Conservation (phyloP, 2,329 filamentous ascomycete species). For the Pseudopyricularia javanii region DNA sequence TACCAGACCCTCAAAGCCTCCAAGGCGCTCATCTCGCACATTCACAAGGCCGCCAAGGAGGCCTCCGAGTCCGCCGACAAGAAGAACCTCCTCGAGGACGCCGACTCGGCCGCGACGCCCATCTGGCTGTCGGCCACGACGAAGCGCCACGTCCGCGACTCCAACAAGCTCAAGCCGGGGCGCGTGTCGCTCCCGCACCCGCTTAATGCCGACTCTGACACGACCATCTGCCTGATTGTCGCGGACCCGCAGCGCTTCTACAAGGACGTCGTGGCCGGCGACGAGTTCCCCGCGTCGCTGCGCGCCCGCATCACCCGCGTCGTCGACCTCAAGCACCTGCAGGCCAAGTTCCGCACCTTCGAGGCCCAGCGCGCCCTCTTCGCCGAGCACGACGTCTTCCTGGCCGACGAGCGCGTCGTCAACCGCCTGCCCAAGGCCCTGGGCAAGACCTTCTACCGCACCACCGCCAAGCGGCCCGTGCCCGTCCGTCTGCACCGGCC, state of each 20-base stretch:
- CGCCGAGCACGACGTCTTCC: constrained; percentile 81
- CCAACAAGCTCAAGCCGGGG: constrained; percentile 67
- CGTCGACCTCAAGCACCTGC: constrained; percentile 70
- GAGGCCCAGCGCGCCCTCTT: constrained; percentile 76
- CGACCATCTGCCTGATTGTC: constrained; percentile 68
- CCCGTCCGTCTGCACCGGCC: constrained; percentile 57
- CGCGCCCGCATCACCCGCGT: constrained; percentile 60
- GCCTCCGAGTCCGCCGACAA: constrained; percentile 33
- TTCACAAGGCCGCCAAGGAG: constrained; percentile 42
- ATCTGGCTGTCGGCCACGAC: constrained; percentile 53
- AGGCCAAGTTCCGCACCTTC: constrained; percentile 74
- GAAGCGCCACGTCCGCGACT: constrained; percentile 57
- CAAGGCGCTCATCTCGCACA: constrained; percentile 48
- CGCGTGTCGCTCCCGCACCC: constrained; percentile 72
- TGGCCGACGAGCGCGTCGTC: constrained; percentile 80
- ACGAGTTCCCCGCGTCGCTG: constrained; percentile 56
- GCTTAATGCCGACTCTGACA: constrained; percentile 52
- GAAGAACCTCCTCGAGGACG: constrained; percentile 39
- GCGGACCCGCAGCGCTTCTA: constrained; percentile 71
- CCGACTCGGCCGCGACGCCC: constrained; percentile 31
- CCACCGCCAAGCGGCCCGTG: constrained; percentile 70
- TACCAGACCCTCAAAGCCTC: constrained; percentile 49
- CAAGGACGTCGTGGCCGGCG: constrained; percentile 74
- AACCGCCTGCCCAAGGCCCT: constrained; percentile 62
- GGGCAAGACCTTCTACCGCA: constrained; percentile 89